Conservation (phyloP, 257 asterid species). For the Primulina tabacum region DNA sequence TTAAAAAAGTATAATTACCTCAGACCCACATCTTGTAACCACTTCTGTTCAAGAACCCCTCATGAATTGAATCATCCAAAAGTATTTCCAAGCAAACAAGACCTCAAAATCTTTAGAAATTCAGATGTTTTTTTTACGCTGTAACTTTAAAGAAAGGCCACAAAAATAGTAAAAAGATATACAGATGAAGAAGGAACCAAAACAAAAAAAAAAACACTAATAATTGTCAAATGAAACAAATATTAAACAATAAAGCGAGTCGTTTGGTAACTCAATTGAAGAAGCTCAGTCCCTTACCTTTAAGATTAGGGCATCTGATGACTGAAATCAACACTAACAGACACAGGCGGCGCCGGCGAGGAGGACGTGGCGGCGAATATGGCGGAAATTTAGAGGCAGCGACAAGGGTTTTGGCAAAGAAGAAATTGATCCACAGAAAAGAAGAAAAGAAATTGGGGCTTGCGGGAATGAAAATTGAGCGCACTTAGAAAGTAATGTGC, state of each 20-base stretch:
- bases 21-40: conserved; percentile 74
- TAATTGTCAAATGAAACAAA: conserved; percentile 43
- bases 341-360: too few relatives aligned
- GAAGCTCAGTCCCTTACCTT: conserved; percentile 43
- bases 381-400: too few relatives aligned
- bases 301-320: too few relatives aligned
- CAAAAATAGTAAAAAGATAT: conserved; percentile 16
- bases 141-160: conserved; percentile 10
- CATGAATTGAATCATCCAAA: conserved; percentile 49
- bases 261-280: conserved; percentile 58
- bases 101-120: conserved; percentile 47
- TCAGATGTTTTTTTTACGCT: conserved; percentile 39
- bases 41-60: conserved; percentile 40
- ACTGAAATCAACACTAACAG: too few relatives aligned
- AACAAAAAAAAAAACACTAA: conserved; percentile 15
- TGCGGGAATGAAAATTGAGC: too few relatives aligned
- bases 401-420: too few relatives aligned
- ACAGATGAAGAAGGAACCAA: not conserved
- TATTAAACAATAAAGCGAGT: conserved; percentile 34
- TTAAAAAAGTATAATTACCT: conserved; percentile 47
- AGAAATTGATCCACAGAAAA: too few relatives aligned
- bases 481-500: too few relatives aligned
- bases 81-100: conserved; percentile 27
- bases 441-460: too few relatives aligned
- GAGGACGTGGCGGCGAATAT: too few relatives aligned